Base-by-base conservation (phyloP, 106 monocot species). In the Hemerocallis citrina region DNA sequence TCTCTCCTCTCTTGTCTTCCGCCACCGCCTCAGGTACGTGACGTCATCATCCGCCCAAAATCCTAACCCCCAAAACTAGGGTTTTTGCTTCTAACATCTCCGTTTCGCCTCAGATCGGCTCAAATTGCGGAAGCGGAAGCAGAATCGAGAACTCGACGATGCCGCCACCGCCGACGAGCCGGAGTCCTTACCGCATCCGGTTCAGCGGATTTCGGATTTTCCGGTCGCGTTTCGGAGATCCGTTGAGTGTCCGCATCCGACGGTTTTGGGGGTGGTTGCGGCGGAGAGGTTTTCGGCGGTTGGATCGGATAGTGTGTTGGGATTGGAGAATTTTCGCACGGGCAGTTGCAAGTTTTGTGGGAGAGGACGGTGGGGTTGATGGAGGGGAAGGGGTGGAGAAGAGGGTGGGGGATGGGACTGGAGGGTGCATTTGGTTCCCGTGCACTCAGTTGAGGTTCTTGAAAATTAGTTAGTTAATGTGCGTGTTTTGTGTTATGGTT, bases 271-370 rank as follows among this genome's bases (percentile, higher is more conserved):
- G 15, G 28, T 93, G 25, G 76, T 68, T 17, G 78, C 79, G 12
- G 89, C 85, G 2, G 92, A 84, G 62, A 55, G 77, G 36, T 38
- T 38, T 11, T 5, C 37, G 37, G 11, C 37, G 7, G 37, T 38
- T 11, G 37, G n/a, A 5, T 11, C 37, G 37, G 37, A 5, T 11
- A 11, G 7, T 38, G 32, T 20, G 23, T 45, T 75, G 15, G 43
- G 46, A 0, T 46, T 93, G 4, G 93, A 93, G 75, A 93, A 93
- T 62, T 93, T 31, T 93, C 93, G 8, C 79, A 93, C 19, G 93
- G 93, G 17, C 93, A 93, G 82, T 72, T 85, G 21, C 93, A 93
- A 75, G 73, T 74, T 6, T 64, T 88, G 21, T 89, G 89, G 1
- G 63, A 71, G 2, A 72, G 85, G 22, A 76, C 79, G 16, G 71